Conservation (phyloP, 495 filamentous ascomycete species). For the Bacidia gigantensis region DNA sequence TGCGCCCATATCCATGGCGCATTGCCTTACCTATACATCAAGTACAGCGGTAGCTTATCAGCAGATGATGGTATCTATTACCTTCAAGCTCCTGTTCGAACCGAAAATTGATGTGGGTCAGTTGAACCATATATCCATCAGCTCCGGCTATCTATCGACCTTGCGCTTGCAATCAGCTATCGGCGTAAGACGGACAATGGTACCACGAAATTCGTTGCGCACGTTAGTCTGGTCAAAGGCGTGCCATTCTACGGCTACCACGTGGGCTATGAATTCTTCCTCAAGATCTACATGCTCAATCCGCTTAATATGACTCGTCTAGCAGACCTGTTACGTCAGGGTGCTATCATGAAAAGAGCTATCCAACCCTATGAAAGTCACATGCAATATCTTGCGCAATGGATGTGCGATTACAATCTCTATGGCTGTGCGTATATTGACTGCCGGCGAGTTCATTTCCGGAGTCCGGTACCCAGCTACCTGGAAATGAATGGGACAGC, state of each 20-base stretch:
- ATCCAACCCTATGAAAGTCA: constrained; percentile 93
- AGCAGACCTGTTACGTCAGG: constrained; percentile 72
- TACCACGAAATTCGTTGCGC: constrained; percentile 63
- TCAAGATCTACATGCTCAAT: constrained; percentile 89
- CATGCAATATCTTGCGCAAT: constrained; percentile 80
- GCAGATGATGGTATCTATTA: constrained; percentile 45
- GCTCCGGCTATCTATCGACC: constrained; percentile 70
- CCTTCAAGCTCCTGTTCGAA: not conserved
- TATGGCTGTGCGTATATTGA: constrained; percentile 85
- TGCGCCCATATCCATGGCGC: constrained; percentile 94
- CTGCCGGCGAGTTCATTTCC: constrained; percentile 53
- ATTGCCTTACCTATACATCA: constrained; percentile 85
- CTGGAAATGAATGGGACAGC: constrained; percentile 39
- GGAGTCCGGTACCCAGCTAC: constrained; percentile 59
- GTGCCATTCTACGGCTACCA: constrained; percentile 91
- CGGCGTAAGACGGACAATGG: constrained; percentile 56
- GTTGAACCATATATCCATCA: constrained; percentile 56
- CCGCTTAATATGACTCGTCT: constrained; percentile 68
- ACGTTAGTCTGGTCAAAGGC: constrained; percentile 84
- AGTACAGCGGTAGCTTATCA: constrained; percentile 62
- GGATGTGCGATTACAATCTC: constrained; percentile 96
- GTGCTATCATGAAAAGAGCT: constrained; percentile 62
- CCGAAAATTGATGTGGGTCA: constrained; percentile 19
- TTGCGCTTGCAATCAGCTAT: constrained; percentile 69
- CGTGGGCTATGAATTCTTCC: constrained; percentile 80